phyloP scores from a whole-genome alignment of 140 eudicot genomes.

The Senecio squalidus region DNA sequence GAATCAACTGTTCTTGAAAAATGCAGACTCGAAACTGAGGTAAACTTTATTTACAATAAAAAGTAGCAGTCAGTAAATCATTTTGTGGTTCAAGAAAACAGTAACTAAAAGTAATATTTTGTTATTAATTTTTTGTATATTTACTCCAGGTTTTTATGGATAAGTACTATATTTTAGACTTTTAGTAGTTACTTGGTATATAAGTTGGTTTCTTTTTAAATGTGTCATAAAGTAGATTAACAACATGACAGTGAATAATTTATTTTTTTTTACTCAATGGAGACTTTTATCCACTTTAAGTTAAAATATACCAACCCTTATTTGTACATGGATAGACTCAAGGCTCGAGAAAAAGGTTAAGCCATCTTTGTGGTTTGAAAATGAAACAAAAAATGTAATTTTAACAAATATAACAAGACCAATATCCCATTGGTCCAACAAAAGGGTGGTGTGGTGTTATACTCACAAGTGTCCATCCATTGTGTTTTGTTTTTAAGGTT shows the following conservation, averaged over 20 bases:
- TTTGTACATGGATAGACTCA: constrained; percentile 40
- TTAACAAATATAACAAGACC: constrained; percentile 30
- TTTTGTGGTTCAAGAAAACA: background rate
- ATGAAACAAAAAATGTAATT: constrained; percentile 16
- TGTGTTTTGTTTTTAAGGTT: constrained; percentile 28
- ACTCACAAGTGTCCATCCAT: constrained; percentile 29
- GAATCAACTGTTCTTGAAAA: constrained; percentile 60
- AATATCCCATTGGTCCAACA: constrained; percentile 38
- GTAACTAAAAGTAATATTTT: background rate
- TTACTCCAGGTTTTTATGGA: background rate
- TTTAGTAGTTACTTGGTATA: background rate
- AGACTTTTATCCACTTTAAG: constrained; percentile 12
- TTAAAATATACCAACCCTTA: constrained; percentile 1
- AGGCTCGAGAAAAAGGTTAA: constrained; percentile 43
- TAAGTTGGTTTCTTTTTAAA: constrained; percentile 2
- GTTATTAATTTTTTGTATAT: background rate
- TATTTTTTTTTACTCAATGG: constrained; percentile 10
- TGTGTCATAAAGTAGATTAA: constrained; percentile 8
- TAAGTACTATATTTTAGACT: constrained; percentile 1
- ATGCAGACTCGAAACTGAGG: constrained; percentile 81
- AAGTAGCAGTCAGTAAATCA: no score
- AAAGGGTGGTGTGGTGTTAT: constrained; percentile 27
- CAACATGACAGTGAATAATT: constrained; percentile 1
- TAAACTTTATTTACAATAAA: background rate
- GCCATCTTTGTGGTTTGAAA: constrained; percentile 18